Base-by-base conservation (phyloP, 164 flowering plant species). In the Amborella trichopoda region DNA sequence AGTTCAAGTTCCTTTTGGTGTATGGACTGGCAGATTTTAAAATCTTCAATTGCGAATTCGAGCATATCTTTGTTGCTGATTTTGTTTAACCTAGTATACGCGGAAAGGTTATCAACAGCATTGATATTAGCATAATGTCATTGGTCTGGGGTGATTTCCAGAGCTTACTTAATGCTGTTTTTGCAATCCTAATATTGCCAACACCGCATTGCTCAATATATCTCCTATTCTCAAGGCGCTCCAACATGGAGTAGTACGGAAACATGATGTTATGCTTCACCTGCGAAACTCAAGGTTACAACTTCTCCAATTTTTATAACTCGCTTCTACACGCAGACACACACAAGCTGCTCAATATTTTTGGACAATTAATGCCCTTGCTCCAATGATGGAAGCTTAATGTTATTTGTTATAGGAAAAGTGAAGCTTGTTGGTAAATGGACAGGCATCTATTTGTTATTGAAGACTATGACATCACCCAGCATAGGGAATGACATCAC, bases 11-110 rank as follows among this genome's bases (percentile, higher is more conserved):
- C 90, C 54, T 71, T 43, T 3, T 13, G 57, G 47, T 70, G 68
- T 30, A 67, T 58, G 6, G 64, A 60, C 53, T 78, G 90, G 33
- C 81, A 76, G 23, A 26, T 6, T 40, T 71, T 72, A 63, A 74
- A 81, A 56, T 81, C 85, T 52, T 68, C 71, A 18, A 64, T 64
- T 23, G 90, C 80, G 27, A 78, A 61, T 23, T 44, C 33, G 25
- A 70, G 48, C 50, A 74, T 49, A 56, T 68, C 70, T 39, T 47
- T 52, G 30, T 56, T 57, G 59, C 57, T 56, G 45, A 70, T 47
- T 59, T 68, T 74, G n/a, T 50, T 43, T 28, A 54, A 62, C 42
- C 85, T 78, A 20, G 8, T n/a, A n/a, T n/a, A n/a, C n/a, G n/a
- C n/a, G n/a, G n/a, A n/a, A n/a, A n/a, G n/a, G n/a, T n/a, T n/a